Base-by-base conservation (phyloP, 73 alveolate species). In the Durusdinium trenchii region DNA sequence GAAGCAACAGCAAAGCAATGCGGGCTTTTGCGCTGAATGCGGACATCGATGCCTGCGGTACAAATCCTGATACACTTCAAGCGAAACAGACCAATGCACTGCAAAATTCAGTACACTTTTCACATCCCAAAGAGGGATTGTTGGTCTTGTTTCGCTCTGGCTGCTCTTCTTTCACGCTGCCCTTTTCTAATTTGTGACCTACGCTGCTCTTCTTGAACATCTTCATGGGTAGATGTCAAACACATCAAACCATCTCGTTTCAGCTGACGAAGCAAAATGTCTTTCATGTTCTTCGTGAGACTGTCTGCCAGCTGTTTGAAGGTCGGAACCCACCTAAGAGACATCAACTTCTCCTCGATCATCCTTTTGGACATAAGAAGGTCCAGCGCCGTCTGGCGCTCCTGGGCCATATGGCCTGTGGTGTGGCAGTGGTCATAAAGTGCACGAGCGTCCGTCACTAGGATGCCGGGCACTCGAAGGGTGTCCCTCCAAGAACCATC, bases 381-480 rank as follows among this genome's bases (percentile, higher is more conserved):
- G 60, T 85, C 94, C 30, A 85, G 45, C 73, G 38, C 40, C 43
- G 78, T 85, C 79, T 85, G 94, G 20, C 51, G 48, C 79, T 85
- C 94, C 28, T 54, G 3, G 6, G 94, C 38, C 73, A 84, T 54
- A 30, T 50, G 78, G 12, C 79, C 94, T 6, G 94, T 85, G 57
- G 46, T 52, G 14, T 32, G 0, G 23, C 48, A 3, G 43, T 50
- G 78, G n/a, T 85, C 94, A 6, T 23, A 85, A 2, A 85, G 57
- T 12, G 79, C 78, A 4, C 54, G 50, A 1, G 79, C 94, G n/a
- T 85, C 94, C 0, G 94, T 85, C 38, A 85, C 94, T n/a, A n/a
- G n/a, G n/a, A n/a, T n/a, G n/a, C n/a, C n/a, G n/a, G n/a, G n/a
- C n/a, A 50, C 45, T 0, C 54, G 52, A 0, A 52, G 42, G 0